Evolutionary conservation across 2,329 filamentous ascomycete species (phyloP).

Genomic region (Aspergillus tanneri): DNA sequence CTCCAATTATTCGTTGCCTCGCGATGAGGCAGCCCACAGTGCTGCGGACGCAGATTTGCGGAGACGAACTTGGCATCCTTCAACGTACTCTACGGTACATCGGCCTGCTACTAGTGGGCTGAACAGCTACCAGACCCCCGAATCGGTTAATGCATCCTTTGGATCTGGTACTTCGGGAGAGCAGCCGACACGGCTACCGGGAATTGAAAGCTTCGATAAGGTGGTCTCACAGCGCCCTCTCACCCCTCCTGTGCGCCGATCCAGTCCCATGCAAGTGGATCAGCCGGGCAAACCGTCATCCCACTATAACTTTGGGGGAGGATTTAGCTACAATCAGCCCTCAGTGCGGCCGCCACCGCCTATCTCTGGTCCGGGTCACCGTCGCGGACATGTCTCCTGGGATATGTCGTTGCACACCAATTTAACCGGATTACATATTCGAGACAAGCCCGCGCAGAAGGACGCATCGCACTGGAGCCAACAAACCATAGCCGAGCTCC

Average conservation of each 20-base stretch:
- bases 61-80: constrained; percentile 87
- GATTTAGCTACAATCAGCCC: constrained; percentile 37
- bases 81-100: constrained; percentile 60
- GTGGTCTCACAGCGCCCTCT: constrained; percentile 58
- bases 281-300: constrained; percentile 40
- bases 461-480: constrained; percentile 46
- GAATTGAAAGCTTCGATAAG: constrained; percentile 89
- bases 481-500: constrained; percentile 44
- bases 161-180: constrained; percentile 52
- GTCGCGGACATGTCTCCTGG: constrained; percentile 50
- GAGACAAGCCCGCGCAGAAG: constrained; percentile 36
- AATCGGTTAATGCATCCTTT: constrained; percentile 58
- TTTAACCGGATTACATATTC: constrained; percentile 45
- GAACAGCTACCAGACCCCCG: constrained; percentile 71
- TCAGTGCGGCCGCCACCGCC: constrained; percentile 40
- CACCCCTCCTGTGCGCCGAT: constrained; percentile 63
- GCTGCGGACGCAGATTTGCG: constrained; percentile 72
- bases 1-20: constrained; percentile 54
- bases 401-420: constrained; percentile 48
- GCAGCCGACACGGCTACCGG: constrained; percentile 71
- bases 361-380: constrained; percentile 46
- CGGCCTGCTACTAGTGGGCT: constrained; percentile 69
- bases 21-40: constrained; percentile 34
- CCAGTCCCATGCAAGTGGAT: constrained; percentile 78
- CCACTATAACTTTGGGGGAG: constrained; percentile 31